These are phyloP conservation scores for Penicillium sp. DNA, from an alignment of 2,329 filamentous ascomycete species.

Conservation along the genomic window DNA sequence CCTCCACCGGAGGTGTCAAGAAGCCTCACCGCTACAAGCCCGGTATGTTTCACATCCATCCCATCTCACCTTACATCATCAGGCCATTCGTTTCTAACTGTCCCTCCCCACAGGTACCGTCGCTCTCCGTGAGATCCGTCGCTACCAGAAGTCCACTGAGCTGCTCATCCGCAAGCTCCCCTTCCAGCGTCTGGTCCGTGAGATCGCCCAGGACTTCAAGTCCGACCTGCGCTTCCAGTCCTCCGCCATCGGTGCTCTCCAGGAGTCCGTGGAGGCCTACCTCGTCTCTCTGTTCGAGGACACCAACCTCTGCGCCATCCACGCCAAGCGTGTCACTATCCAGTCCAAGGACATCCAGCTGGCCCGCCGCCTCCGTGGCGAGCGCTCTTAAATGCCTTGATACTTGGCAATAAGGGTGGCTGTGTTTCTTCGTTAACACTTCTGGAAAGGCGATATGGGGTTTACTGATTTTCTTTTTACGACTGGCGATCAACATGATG, in stretches of 20 bases:
- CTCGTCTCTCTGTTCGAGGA: slow-evolving; percentile 98
- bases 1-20: slow-evolving; percentile 96
- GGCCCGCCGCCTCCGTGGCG: slow-evolving; percentile 90
- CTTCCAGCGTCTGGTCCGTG: slow-evolving; percentile 95
- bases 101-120: slow-evolving; percentile 66
- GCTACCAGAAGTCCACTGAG: slow-evolving; percentile 97
- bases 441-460: slow-evolving; percentile 48
- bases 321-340: slow-evolving; percentile 99
- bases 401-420: slow-evolving; percentile 22
- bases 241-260: slow-evolving; percentile 93
- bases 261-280: slow-evolving; percentile 99
- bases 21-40: slow-evolving; percentile 92
- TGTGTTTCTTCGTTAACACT: slow-evolving; percentile 38
- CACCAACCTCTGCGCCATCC: slow-evolving; percentile 97
- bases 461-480: slow-evolving; percentile 44
- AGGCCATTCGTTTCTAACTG: slow-evolving; percentile 29
- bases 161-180: slow-evolving; percentile 96
- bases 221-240: slow-evolving; percentile 97
- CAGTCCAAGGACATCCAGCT: slow-evolving; percentile 94
- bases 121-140: slow-evolving; percentile 97
- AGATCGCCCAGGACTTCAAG: slow-evolving; percentile 96
- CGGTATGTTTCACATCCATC: slow-evolving; percentile 52
- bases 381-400: slow-evolving; percentile 70
- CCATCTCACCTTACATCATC: neutral
- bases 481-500: slow-evolving; percentile 49